A percentile compares a stretch with the other conserved stretches of the same genome.
These are phyloP conservation scores for Xylaria scruposa DNA, from an alignment of 495 filamentous ascomycete species.

Conservation along the genomic window DNA sequence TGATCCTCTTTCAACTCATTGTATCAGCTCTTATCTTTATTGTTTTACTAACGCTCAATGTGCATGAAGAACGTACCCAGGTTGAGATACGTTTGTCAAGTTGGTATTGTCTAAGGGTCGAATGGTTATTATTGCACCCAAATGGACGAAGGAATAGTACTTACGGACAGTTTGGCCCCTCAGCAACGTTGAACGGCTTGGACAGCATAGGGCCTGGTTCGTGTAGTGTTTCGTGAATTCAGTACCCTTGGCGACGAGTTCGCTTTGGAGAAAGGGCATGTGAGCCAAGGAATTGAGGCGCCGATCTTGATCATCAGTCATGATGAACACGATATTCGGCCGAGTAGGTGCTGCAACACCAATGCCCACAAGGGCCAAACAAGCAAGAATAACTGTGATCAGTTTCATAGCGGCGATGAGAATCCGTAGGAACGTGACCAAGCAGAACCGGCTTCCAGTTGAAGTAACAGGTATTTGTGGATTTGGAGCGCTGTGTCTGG, in stretches of 20 bases:
- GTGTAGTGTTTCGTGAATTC: conserved; percentile 56
- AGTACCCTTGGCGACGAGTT: conserved; percentile 49
- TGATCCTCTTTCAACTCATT: conserved; percentile 52
- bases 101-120: conserved; percentile 11
- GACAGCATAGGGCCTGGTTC: conserved; percentile 57
- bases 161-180: conserved; percentile 57
- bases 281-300: conserved; percentile 52
- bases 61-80: neutral
- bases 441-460: neutral
- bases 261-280: conserved; percentile 45
- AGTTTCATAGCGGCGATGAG: neutral
- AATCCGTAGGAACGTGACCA: neutral
- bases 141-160: neutral
- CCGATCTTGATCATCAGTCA: conserved; percentile 61
- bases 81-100: conserved; percentile 16
- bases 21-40: neutral
- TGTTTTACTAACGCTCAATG: neutral
- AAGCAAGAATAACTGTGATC: neutral
- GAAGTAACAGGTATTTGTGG: neutral
- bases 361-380: neutral
- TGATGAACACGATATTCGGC: conserved; percentile 58
- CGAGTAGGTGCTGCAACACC: neutral
- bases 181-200: conserved; percentile 56
- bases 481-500: neutral
- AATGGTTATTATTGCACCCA: neutral